phyloP scores from a whole-genome alignment of 305 asterid genomes.

The Monarda citriodora region DNA sequence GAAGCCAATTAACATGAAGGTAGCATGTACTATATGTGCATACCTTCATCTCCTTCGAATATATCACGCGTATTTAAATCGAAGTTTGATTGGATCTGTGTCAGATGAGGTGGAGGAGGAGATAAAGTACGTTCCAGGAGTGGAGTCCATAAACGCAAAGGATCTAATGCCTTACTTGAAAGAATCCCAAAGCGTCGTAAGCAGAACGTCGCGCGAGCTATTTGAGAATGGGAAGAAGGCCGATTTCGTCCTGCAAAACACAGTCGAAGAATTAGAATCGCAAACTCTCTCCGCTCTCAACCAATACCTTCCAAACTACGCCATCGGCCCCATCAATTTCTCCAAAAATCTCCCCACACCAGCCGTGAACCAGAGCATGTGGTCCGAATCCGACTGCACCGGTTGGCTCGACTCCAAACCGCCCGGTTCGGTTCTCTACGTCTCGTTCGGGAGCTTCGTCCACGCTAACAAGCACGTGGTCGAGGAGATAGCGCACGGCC shows the following conservation, averaged over 20 bases:
- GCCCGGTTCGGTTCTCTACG: constrained; percentile 44
- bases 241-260: constrained; percentile 59
- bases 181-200: constrained; percentile 22
- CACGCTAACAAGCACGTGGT: constrained; percentile 29
- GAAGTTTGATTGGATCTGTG: too few relatives aligned
- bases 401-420: constrained; percentile 50
- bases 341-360: constrained; percentile 20
- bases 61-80: too few relatives aligned
- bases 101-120: too few relatives aligned
- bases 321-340: constrained; percentile 55
- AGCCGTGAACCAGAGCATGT: constrained; percentile 30
- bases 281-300: constrained; percentile 39
- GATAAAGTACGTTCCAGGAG: too few relatives aligned
- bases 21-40: too few relatives aligned
- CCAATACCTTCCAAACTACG: constrained; percentile 40
- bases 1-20: too few relatives aligned
- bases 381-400: constrained; percentile 58
- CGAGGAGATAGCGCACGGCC: constrained; percentile 36
- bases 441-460: constrained; percentile 61
- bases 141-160: too few relatives aligned
- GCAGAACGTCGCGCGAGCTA: constrained; percentile 4
- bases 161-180: not conserved
- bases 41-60: too few relatives aligned
- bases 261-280: constrained; percentile 50
- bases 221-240: constrained; percentile 40